phyloP scores from a whole-genome alignment of 768 basidiomycete species.

The Hygrocybe punicea region DNA sequence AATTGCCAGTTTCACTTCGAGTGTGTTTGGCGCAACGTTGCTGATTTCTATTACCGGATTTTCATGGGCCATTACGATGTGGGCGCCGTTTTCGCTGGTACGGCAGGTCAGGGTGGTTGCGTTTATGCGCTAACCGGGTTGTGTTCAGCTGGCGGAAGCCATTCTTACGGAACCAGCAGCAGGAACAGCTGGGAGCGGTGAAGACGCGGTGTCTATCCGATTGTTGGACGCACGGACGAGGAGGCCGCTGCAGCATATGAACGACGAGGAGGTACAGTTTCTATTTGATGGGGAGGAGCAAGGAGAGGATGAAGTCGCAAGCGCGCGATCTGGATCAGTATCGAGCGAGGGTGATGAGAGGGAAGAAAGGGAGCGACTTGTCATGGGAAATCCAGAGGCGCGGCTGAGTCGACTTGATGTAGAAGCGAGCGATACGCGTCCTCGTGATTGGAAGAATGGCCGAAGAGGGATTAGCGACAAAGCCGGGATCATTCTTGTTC shows the following conservation, averaged over 20 bases:
- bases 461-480: slow-evolving; percentile 62
- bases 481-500: slow-evolving; percentile 82
- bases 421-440: slow-evolving; percentile 33
- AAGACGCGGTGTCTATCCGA: slow-evolving; percentile 39
- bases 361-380: slow-evolving; percentile 2
- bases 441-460: slow-evolving; percentile 17
- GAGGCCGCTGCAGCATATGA: slow-evolving; percentile 5
- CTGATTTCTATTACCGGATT: slow-evolving; percentile 81
- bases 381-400: slow-evolving; percentile 46
- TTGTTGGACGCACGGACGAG: slow-evolving; percentile 45
- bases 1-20: slow-evolving; percentile 67
- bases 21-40: slow-evolving; percentile 65
- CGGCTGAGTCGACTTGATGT: slow-evolving; percentile 50
- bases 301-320: slow-evolving; percentile 20
- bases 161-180: slow-evolving; percentile 74
- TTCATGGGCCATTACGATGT: slow-evolving; percentile 89
- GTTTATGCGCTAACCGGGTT: not conserved
- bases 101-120: not conserved
- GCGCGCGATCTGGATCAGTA: not conserved
- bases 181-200: slow-evolving; percentile 27
- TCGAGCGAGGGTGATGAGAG: not conserved
- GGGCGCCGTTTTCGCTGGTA: slow-evolving; percentile 91
- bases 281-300: slow-evolving; percentile 32
- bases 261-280: slow-evolving; percentile 29
- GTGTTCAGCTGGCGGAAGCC: slow-evolving; percentile 70